Percentiles rank a stretch among this genome's conserved stretches.
Conservation (phyloP, 345 rosid species). For the Heritiera fomes region DNA sequence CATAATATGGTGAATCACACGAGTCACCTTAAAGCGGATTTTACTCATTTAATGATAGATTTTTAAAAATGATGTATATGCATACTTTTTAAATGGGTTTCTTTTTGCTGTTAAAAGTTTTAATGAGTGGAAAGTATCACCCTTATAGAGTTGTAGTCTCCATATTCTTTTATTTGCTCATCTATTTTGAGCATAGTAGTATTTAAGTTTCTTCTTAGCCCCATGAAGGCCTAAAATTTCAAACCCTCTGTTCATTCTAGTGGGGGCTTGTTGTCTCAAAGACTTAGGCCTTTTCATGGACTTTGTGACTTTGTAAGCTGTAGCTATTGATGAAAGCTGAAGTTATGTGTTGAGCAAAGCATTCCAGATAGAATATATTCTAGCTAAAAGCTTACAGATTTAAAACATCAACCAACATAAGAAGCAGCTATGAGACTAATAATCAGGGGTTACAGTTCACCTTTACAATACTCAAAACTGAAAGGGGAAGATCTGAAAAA, state of each 20-base stretch:
- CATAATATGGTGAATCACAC: neutral
- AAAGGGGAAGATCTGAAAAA: neutral
- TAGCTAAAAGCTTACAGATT: neutral
- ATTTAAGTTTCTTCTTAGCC: neutral
- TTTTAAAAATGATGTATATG: neutral
- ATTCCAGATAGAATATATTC: neutral
- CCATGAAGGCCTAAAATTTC: neutral
- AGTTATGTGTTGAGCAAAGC: neutral
- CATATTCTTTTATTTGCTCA: neutral
- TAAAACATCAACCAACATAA: neutral
- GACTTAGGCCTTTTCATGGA: slow-evolving; percentile 2
- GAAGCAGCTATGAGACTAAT: neutral
- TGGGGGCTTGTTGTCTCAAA: neutral
- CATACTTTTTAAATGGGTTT: neutral
- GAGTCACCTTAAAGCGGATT: neutral
- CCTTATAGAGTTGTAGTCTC: neutral
- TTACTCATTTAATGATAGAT: neutral
- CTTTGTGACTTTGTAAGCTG: neutral
- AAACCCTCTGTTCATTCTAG: neutral
- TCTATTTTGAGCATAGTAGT: neutral
- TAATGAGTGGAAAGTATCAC: neutral
- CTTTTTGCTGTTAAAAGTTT: neutral
- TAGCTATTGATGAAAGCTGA: neutral
- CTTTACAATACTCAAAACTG: neutral
- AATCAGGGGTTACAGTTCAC: neutral